phyloP scores from a whole-genome alignment of 306 rosid genomes.

The Pyrus pyrifolia region DNA sequence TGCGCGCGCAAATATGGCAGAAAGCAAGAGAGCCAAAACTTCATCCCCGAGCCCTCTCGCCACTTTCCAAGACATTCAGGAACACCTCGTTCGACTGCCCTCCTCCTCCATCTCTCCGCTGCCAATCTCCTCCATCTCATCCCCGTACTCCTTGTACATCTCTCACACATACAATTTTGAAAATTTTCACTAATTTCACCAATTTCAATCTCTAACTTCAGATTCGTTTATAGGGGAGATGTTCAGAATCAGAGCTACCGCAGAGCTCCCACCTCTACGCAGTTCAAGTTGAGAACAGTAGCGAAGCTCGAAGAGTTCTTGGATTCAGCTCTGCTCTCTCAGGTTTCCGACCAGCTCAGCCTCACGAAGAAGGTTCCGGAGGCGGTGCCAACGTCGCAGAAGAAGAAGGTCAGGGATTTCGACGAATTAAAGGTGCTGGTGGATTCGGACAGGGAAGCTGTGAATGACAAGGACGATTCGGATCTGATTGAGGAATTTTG shows the following conservation, averaged over 20 bases:
- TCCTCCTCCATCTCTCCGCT: not conserved
- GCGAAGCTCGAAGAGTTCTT: slow-evolving; percentile 24
- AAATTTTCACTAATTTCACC: not conserved
- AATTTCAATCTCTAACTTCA: not conserved
- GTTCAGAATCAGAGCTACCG: not conserved
- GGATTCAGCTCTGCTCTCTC: slow-evolving; percentile 28
- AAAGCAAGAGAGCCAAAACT: slow-evolving; percentile 4
- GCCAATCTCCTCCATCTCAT: not conserved
- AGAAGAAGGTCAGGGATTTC: slow-evolving; percentile 12
- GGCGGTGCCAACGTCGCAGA: not conserved
- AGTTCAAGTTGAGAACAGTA: not conserved
- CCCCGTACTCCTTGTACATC: not conserved
- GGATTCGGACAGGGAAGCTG: not conserved
- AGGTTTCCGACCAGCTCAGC: slow-evolving; percentile 11
- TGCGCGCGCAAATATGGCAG: slow-evolving; percentile 7
- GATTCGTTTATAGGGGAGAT: not conserved
- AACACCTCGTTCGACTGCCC: slow-evolving; percentile 24
- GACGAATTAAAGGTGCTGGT: slow-evolving; percentile 20
- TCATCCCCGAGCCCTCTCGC: slow-evolving; percentile 13
- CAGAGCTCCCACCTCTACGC: not conserved
- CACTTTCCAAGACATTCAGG: slow-evolving; percentile 25
- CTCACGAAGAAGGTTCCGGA: not conserved
- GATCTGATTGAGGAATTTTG: slow-evolving; percentile 2
- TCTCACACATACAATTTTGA: not conserved
- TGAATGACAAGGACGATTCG: slow-evolving; percentile 11